A percentile compares a stretch with the other conserved stretches of the same genome.
Evolutionary conservation across 2,329 filamentous ascomycete species (phyloP).

Genomic region (Apiospora rasikravindrae): DNA sequence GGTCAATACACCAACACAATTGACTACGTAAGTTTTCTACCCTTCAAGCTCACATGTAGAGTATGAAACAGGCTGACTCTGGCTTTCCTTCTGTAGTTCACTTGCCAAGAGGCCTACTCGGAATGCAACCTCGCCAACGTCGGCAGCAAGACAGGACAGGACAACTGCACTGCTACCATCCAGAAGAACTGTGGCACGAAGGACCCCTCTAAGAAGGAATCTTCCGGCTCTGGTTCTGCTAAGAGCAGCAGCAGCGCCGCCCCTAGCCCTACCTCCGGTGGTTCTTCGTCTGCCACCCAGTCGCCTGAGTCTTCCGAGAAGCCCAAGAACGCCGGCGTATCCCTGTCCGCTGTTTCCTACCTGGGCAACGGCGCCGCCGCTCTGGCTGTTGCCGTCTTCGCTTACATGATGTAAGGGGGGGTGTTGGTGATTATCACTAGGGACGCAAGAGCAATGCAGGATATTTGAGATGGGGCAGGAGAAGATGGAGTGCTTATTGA

Average conservation of each 20-base stretch:
- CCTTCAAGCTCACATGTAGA: neutral
- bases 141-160: conserved; percentile 49
- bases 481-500: neutral
- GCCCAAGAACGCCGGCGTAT: conserved; percentile 28
- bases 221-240: conserved; percentile 29
- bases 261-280: neutral
- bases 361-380: conserved; percentile 55
- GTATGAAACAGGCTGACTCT: conserved; percentile 12
- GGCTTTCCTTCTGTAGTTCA: conserved; percentile 44
- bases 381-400: conserved; percentile 57
- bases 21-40: conserved; percentile 38
- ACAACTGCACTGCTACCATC: conserved; percentile 55
- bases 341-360: conserved; percentile 38
- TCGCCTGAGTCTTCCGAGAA: conserved; percentile 31
- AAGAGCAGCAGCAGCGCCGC: conserved; percentile 25
- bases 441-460: neutral
- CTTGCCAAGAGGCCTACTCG: conserved; percentile 55
- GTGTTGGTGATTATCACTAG: neutral
- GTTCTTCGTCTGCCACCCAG: conserved; percentile 27
- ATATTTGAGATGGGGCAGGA: neutral
- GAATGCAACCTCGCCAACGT: conserved; percentile 53
- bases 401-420: conserved; percentile 35
- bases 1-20: conserved; percentile 60
- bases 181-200: conserved; percentile 53
- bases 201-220: conserved; percentile 42